Evolutionary conservation across 176 grass and related monocot species (phyloP), one percentile per base, ranked within the genome.

Genomic region (Aegilops speltoides): DNA sequence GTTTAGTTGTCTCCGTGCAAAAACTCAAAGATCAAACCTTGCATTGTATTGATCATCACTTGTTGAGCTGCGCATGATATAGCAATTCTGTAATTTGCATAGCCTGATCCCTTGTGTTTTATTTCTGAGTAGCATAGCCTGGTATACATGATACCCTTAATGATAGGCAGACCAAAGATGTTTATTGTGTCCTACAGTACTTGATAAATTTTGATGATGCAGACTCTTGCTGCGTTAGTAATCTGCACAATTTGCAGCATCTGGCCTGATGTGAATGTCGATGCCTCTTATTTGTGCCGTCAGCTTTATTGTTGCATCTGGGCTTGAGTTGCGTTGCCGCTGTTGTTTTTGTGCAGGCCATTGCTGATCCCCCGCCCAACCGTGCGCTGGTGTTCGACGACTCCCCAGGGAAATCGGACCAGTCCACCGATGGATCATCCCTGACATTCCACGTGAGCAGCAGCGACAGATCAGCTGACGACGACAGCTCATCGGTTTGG

Each of bases 311-410:
- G 28, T 63, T 81, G 46, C 11, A 38, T 1, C 62, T 86, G 65
- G 10, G 54, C 15, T 37, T 90, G 29, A 86, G 32, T 15, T 86
- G 36, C 0, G 56, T 76, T 54, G 50, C 50, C 0, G 7, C 37
- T 38, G 10, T 16, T 80, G 8, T 19, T 81, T 3, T 23, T 9
- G 11, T 78, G 76, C 86, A 91, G 89, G 46, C 33, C 48, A 80
- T 81, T 71, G 77, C 69, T 56, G 89, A 50, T 54, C 72, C 69
- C 48, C 77, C 87, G 38, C 83, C 73, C 50, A 88, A 89, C 66
- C 91, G 94, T 8, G 89, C 90, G 3, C 76, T 99, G 77, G 80
- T 84, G 48, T 99, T 96, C 45, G 94, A 96, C n/a, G 90, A 97
- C n/a, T 96, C 97, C 31, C 97, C 94, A 8, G 80, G 74, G 24